These are phyloP conservation scores for Aspergillus vadensis DNA, from an alignment of 2,329 filamentous ascomycete species.

Conservation along the genomic window DNA sequence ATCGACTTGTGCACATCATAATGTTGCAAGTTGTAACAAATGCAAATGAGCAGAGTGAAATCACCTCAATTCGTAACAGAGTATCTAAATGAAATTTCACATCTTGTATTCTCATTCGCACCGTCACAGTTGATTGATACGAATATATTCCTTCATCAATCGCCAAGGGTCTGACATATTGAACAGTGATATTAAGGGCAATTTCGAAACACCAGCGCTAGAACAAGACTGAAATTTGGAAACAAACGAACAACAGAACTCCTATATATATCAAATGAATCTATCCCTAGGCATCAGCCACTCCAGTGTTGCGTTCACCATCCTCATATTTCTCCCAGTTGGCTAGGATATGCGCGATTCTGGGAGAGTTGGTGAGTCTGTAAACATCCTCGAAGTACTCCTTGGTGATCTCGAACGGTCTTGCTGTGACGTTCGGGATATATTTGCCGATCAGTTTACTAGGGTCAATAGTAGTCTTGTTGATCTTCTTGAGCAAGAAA, in stretches of 20 bases:
- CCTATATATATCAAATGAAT: conserved; percentile 9
- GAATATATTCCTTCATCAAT: not conserved
- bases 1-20: no score
- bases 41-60: no score
- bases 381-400: conserved; percentile 99
- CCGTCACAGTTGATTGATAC: not conserved
- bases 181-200: not conserved
- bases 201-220: conserved; percentile 7
- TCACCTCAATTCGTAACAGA: no score
- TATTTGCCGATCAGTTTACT: conserved; percentile 97
- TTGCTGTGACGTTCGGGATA: conserved; percentile 96
- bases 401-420: conserved; percentile 92
- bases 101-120: no score
- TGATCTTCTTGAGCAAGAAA: conserved; percentile 99
- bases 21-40: no score
- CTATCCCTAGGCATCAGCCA: conserved; percentile 14
- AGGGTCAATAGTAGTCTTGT: conserved; percentile 97
- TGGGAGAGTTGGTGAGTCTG: conserved; percentile 77
- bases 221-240: not conserved
- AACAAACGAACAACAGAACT: not conserved
- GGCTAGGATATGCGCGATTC: conserved; percentile 62
- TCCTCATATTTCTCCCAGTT: conserved; percentile 78
- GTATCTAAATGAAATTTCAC: no score
- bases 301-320: conserved; percentile 27
- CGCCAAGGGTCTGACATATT: not conserved